Percentiles rank a stretch among this genome's conserved stretches.
Conservation (phyloP, 2,329 filamentous ascomycete genomes). For the Drechslera avenae region DNA sequence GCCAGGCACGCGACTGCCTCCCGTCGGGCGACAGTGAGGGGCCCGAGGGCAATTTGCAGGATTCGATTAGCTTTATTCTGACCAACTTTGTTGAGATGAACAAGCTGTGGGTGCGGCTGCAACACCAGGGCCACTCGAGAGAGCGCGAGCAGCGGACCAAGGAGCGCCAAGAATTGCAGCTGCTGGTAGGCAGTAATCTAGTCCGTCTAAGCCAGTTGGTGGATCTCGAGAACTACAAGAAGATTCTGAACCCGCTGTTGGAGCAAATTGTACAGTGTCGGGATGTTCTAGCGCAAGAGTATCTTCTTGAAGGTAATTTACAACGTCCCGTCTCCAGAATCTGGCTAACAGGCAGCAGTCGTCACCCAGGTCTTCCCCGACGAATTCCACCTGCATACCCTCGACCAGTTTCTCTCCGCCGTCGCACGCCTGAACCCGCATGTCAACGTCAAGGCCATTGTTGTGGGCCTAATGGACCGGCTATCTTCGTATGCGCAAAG, state of each 20-base stretch:
- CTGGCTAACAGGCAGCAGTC: conserved; percentile 59
- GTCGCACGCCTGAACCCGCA: conserved; percentile 93
- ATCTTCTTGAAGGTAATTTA: conserved; percentile 76
- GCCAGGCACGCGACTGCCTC: conserved; percentile 88
- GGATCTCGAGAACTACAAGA: conserved; percentile 92
- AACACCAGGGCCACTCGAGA: conserved; percentile 95
- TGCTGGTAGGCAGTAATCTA: conserved; percentile 94
- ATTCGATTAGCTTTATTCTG: conserved; percentile 96
- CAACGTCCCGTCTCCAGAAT: background rate
- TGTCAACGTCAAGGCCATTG: conserved; percentile 96
- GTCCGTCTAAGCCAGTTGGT: conserved; percentile 94
- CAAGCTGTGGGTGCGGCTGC: conserved; percentile 96
- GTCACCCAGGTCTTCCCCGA: conserved; percentile 99
- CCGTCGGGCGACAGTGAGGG: conserved; percentile 84
- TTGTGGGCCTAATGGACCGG: conserved; percentile 97
- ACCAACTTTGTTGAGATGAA: conserved; percentile 99
- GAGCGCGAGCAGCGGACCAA: conserved; percentile 92
- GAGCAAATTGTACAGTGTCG: conserved; percentile 98
- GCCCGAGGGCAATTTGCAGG: conserved; percentile 91
- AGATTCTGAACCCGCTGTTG: conserved; percentile 84
- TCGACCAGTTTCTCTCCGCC: conserved; percentile 92
- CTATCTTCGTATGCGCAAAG: conserved; percentile 92
- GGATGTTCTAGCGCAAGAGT: conserved; percentile 95
- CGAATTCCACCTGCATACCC: conserved; percentile 95
- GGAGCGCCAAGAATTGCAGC: conserved; percentile 91